These are phyloP conservation scores for Entomophthora muscae DNA, from an alignment of 371 early-diverging fungal species.

Conservation along the genomic window DNA sequence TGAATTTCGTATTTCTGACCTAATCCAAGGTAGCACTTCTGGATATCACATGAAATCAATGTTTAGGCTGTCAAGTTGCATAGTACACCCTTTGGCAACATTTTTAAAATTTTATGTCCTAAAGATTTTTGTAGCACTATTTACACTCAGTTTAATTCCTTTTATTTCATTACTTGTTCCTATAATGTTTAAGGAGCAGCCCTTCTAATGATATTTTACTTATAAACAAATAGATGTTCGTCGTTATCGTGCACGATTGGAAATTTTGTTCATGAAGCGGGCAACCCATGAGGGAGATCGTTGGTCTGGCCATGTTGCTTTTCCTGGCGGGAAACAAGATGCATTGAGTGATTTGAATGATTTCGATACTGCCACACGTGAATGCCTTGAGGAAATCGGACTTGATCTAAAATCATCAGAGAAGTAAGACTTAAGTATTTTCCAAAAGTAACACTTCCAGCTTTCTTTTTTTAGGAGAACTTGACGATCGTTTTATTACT, in stretches of 20 bases:
- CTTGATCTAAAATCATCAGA: conserved; percentile 26
- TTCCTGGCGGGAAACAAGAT: conserved; percentile 54
- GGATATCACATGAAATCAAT: too few relatives aligned
- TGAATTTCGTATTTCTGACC: not conserved
- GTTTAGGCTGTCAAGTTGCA: too few relatives aligned
- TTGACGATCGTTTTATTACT: conserved; percentile 42
- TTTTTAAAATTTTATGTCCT: too few relatives aligned
- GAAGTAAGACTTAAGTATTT: not conserved
- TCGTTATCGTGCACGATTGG: conserved; percentile 19
- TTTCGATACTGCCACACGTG: conserved; percentile 40
- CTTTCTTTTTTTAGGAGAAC: conserved; percentile 33
- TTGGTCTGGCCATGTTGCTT: conserved; percentile 62
- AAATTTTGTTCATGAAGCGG: conserved; percentile 44
- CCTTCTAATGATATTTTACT: too few relatives aligned
- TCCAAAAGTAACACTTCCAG: not conserved
- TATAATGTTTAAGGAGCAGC: too few relatives aligned
- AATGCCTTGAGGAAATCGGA: conserved; percentile 45
- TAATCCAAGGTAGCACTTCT: not conserved
- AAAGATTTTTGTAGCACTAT: too few relatives aligned
- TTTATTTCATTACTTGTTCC: too few relatives aligned
- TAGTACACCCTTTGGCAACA: too few relatives aligned
- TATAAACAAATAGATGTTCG: not conserved
- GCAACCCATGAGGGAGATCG: conserved; percentile 39
- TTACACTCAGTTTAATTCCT: too few relatives aligned
- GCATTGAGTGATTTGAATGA: conserved; percentile 32